Percentiles rank a stretch among this genome's conserved stretches.
Evolutionary conservation across 208 protist genomes (phyloP).

Genomic region (Leishmania arabica): DNA sequence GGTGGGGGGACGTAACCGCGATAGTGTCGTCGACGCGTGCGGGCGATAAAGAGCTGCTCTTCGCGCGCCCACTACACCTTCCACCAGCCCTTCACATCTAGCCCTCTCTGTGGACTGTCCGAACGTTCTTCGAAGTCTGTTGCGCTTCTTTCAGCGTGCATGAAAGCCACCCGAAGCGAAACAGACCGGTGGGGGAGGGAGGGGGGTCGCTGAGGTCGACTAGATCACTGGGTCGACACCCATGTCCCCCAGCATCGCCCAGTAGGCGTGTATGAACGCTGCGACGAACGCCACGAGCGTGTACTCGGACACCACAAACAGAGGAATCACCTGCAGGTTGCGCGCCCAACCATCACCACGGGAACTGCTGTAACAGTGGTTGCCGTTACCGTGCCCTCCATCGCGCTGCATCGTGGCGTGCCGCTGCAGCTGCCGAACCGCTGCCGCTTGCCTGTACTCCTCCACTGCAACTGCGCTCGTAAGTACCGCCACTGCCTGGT

Average conservation of each 20-base stretch:
- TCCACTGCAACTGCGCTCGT: slow-evolving; percentile 49
- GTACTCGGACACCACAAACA: slow-evolving; percentile 46
- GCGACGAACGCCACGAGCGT: slow-evolving; percentile 48
- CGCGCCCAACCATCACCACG: slow-evolving; percentile 9
- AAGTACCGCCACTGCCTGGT: slow-evolving; percentile 40
- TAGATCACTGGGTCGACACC: slow-evolving; percentile 35
- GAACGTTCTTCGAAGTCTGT: background rate
- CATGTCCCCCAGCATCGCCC: slow-evolving; percentile 55
- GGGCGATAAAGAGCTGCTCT: background rate
- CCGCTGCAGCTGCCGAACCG: slow-evolving; percentile 29
- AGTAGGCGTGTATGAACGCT: slow-evolving; percentile 59
- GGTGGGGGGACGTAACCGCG: background rate
- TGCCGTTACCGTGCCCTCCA: background rate
- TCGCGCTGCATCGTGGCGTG: background rate
- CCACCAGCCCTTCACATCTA: background rate
- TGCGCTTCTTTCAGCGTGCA: background rate
- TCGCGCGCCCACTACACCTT: background rate
- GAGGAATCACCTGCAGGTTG: slow-evolving; percentile 34
- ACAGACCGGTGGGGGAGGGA: background rate
- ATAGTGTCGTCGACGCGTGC: background rate
- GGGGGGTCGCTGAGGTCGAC: background rate
- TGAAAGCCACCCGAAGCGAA: background rate
- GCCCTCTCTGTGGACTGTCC: background rate
- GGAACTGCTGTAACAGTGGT: background rate
- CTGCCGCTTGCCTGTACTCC: slow-evolving; percentile 29